Base-by-base conservation (phyloP, 2,329 filamentous ascomycete species). In the Dothideomycetes sp. region DNA sequence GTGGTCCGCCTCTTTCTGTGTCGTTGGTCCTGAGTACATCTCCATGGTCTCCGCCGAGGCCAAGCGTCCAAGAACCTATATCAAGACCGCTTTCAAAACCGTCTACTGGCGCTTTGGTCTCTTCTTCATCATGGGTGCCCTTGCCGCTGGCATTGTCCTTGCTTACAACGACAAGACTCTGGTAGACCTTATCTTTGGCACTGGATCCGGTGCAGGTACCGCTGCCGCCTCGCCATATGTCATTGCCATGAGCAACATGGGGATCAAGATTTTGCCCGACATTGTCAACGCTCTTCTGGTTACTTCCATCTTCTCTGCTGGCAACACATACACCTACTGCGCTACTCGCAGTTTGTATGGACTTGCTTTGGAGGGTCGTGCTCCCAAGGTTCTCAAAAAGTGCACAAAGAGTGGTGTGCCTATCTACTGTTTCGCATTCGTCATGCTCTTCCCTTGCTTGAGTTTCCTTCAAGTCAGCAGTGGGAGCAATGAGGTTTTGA, bases 331-430 rank as follows among this genome's bases (percentile, higher is more conserved):
- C 55, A 69, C 67, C 11, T 75, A 74, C 57, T 68, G 64, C 41
- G 69, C 70, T 0, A 71, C 67, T 18, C 69, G 72, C 25, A 69
- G 64, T 33, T 53, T 76, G 25, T 73, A 74, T 56, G 64, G 68
- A 18, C 59, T 76, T 16, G 64, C 72, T 2, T 62, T 74, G 4
- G 69, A 73, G 40, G 67, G 68, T 12, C 64, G 64, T 17, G 71
- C 72, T 0, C 71, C 71, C 0, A 61, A 58, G 20, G 54, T 79
- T 51, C 64, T 82, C 22, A 66, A 67, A 46, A 70, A 73, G 53
- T 76, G 70, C 47, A 80, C 71, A 11, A 67, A 64, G 47, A 67
- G 68, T 10, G 78, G 77, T 50, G 74, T 77, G 1, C 74, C 74
- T 5, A 67, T 76, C 47, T 76, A 65, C 51, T 69, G 68, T 47